Evolutionary conservation across 139 green algal genomes (phyloP), one percentile per base, ranked within the genome.

Genomic region (Zygnema circumcarinatum): DNA sequence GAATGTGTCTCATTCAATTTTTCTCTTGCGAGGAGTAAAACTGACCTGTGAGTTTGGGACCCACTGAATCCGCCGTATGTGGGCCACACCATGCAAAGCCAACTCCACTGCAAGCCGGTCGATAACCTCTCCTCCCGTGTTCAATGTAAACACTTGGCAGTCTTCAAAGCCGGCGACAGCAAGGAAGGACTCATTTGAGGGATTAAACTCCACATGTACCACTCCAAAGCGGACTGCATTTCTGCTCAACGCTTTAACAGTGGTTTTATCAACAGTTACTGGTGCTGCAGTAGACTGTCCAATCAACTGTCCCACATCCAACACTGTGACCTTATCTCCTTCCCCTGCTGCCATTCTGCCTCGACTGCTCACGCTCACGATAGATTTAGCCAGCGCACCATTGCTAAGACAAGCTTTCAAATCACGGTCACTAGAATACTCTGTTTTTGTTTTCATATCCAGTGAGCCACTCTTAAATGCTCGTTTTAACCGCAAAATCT

Each of bases 311-410:
- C 29, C 72, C 38, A 81, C 89, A 36, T 92, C 89, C 1, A 92
- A 84, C 11, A 92, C 38, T 29, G 67, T 79, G 29, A 92, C 69
- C 72, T 91, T 91, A 38, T 92, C 89, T 29, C 89, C 89, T 72
- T 92, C 89, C 33, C 33, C 89, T 36, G 90, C 83, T 0, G 89
- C 89, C 29, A 92, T 67, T 42, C 53, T 41, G 20, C 89, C 89
- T 31, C 1, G 20, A 40, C 83, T 83, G 39, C 76, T 88, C 41
- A 88, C 74, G 3, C 72, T 88, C n/a, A 88, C 69, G 2, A 88
- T 38, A 21, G 82, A 88, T 53, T 88, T 88, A 20, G 7, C n/a
- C 16, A 88, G 69, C 3, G 74, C 7, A 40, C 80, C 47, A 83
- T 21, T 87, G 32, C n/a, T 7, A 41, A 87, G 35, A 7, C 2